A percentile compares a stretch with the other conserved stretches of the same genome.
Conservation (phyloP, 768 basidiomycete genomes). For the Lepiota venenata region DNA sequence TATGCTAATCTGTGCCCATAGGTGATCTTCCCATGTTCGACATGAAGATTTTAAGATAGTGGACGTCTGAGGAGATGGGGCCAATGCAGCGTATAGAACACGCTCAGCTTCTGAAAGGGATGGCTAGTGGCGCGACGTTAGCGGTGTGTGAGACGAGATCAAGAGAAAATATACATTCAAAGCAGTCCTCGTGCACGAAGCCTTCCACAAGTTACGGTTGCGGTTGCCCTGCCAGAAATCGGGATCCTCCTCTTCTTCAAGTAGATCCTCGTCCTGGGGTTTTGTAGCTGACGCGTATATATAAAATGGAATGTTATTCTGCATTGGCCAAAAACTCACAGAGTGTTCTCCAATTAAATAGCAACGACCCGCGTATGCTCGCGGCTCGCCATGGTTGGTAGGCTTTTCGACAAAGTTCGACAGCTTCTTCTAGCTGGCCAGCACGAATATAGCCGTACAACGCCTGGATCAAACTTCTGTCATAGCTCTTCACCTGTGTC, state of each 20-base stretch:
- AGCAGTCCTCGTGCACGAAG: constrained; percentile 76
- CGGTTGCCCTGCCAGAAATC: constrained; percentile 73
- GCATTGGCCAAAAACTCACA: constrained; percentile 39
- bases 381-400: constrained; percentile 94
- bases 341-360: constrained; percentile 75
- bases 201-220: constrained; percentile 82
- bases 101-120: constrained; percentile 70
- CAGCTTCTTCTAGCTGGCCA: constrained; percentile 81
- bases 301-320: neutral
- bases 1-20: constrained; percentile 87
- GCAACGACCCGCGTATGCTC: constrained; percentile 75
- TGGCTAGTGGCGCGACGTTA: constrained; percentile 32
- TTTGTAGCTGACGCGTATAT: constrained; percentile 27
- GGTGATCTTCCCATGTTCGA: constrained; percentile 90
- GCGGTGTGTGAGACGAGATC: neutral
- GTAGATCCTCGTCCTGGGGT: constrained; percentile 44
- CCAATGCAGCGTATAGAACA: constrained; percentile 84
- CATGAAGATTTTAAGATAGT: constrained; percentile 69
- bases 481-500: constrained; percentile 55
- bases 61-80: constrained; percentile 66
- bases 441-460: constrained; percentile 81
- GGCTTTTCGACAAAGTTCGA: constrained; percentile 75
- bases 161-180: constrained; percentile 52
- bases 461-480: constrained; percentile 72
- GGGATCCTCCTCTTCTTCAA: constrained; percentile 46